Conservation (phyloP, 1,284 basidiomycete species). For the Naganishia liquefaciens region DNA sequence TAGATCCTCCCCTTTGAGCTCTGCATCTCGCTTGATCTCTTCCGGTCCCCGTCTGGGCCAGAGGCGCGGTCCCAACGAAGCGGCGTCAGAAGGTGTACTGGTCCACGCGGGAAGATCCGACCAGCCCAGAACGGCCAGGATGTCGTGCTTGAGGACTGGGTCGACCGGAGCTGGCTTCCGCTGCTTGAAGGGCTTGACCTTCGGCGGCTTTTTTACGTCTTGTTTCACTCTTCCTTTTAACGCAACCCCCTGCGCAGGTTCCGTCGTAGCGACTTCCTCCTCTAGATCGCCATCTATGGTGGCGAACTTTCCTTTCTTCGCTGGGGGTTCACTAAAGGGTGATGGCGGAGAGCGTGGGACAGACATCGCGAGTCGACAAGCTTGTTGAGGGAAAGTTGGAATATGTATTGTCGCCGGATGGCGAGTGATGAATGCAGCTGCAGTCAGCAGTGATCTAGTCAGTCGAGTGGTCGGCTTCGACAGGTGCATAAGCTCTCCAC, state of each 20-base stretch:
- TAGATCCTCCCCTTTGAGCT: constrained; percentile 12
- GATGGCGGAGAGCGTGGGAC: constrained; percentile 28
- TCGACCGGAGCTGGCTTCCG: constrained; percentile 29
- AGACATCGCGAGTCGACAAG: constrained; percentile 6
- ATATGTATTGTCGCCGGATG: not conserved
- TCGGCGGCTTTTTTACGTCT: constrained; percentile 20
- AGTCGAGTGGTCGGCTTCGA: too few species aligned
- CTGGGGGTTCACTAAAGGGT: constrained; percentile 6
- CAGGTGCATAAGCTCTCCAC: too few species aligned
- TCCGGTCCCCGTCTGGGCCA: constrained; percentile 34
- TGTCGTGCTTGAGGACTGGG: constrained; percentile 31
- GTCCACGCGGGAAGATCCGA: constrained; percentile 20
- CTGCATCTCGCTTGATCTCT: constrained; percentile 17
- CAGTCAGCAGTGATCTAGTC: too few species aligned
- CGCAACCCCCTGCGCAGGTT: constrained; percentile 11
- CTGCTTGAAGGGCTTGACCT: constrained; percentile 12
- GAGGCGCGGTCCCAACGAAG: constrained; percentile 19
- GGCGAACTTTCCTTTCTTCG: constrained; percentile 29
- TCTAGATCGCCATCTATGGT: constrained; percentile 30
- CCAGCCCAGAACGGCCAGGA: constrained; percentile 31
- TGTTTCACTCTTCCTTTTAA: constrained; percentile 3
- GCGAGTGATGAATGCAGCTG: not conserved
- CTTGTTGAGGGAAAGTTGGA: not conserved
- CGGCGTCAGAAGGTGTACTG: constrained; percentile 27
- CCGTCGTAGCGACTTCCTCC: constrained; percentile 19